Conservation (phyloP, 2,329 filamentous ascomycete species). For the Tolypocladium tropicale region DNA sequence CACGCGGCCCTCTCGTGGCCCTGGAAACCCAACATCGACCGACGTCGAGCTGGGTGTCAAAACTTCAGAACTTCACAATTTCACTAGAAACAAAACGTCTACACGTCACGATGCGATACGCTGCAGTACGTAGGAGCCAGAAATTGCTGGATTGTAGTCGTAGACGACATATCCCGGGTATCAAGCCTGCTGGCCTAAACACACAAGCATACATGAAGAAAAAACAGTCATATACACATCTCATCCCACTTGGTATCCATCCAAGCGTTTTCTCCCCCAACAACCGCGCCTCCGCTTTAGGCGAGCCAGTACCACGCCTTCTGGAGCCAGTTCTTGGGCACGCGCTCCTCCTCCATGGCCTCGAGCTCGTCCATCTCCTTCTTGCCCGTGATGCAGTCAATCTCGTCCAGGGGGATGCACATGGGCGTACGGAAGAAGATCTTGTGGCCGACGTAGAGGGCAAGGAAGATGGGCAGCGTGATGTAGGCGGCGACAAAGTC, state of each 20-base stretch:
- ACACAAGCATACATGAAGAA: neutral
- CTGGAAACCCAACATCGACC: neutral
- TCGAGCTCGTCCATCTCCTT: constrained; percentile 52
- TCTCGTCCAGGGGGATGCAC: constrained; percentile 31
- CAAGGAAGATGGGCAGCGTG: constrained; percentile 49
- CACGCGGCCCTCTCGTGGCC: no score
- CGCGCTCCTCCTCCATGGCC: constrained; percentile 33
- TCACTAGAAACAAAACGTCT: neutral
- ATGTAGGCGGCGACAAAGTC: constrained; percentile 58
- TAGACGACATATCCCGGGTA: neutral
- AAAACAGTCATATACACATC: neutral
- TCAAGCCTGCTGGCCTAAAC: constrained; percentile 1
- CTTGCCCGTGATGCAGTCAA: constrained; percentile 48
- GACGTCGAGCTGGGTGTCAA: neutral
- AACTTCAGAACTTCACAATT: no score
- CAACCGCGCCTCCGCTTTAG: constrained; percentile 11
- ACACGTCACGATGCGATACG: neutral
- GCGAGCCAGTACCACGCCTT: constrained; percentile 48
- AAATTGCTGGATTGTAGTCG: neutral
- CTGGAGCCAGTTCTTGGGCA: constrained; percentile 40
- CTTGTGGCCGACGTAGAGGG: constrained; percentile 54
- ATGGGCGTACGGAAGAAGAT: constrained; percentile 32
- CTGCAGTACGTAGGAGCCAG: neutral
- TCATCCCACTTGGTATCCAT: neutral
- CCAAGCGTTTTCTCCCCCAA: neutral